Base-by-base conservation (phyloP, 345 rosid species). In the Lumnitzera littorea region DNA sequence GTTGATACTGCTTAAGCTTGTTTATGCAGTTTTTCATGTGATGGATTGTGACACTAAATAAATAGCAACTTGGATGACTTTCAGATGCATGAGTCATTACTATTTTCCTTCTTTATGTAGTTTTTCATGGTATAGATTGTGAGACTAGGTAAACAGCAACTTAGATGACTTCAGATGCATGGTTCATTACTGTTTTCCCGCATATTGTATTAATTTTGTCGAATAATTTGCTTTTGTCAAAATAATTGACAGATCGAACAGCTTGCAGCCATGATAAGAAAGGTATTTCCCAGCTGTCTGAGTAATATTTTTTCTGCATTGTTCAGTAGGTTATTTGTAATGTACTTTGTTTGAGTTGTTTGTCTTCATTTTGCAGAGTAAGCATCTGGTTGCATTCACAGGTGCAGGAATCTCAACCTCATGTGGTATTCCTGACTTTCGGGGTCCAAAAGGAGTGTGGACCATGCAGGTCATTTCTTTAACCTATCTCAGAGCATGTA, bases 371-470 rank as follows among this genome's bases (percentile, higher is more conserved):
- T 65, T 74, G 71, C 68, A 74, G 78, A 74, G 78, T 55, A 74
- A 74, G 66, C 78, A 70, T 69, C 66, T 74, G 56, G 78, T 74
- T 47, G 78, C 67, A 17, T 74, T 74, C 56, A 74, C 78, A 36
- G 78, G 78, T 56, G 78, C 78, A 10, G 78, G 78, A 55, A 70
- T 74, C 62, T 74, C 78, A 59, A 74, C 78, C 16, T 66, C 78
- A 54, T 65, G 78, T 51, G 78, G 78, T 31, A 74, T 74, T 48
- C 78, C 78, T 53, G 78, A 74, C 62, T 74, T 74, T 74, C 74
- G 78, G 46, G 78, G 78, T 43, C 78, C 78, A 46, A 66, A 66
- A 49, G 78, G 78, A 58, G 68, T 74, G 47, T 74, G 78, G 78
- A 74, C 78, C 13, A 15, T 74, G 36, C 78, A 74, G 78, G 78